Base-by-base conservation (phyloP, 2,329 filamentous ascomycete species). In the Penicillium sp. region DNA sequence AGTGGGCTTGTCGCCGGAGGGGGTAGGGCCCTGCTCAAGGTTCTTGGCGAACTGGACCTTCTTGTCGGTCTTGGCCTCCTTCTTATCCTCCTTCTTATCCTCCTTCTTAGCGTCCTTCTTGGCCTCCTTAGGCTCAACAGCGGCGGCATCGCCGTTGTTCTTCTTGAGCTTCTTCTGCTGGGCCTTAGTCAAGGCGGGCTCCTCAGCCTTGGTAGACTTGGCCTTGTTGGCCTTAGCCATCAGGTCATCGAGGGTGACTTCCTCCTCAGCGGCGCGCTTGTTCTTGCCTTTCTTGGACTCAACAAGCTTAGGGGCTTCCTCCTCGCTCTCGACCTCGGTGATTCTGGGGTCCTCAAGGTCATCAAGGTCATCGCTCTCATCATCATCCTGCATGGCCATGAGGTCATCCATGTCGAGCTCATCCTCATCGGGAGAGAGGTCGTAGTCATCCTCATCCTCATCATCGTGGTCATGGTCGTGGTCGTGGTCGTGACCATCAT, bases 31-130 rank as follows among this genome's bases (percentile, higher is more conserved):
- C 78, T 96, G 92, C 83, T 97, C 94, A 62, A 99, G 91, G 78
- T 97, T 93, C 85, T 97, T 97, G 73, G 94, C 93, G 76, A 99
- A 99, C 78, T 96, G 91, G 61, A 99, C 94, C 83, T 97, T 97
- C 86, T 97, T 97, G 77, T 90, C 89, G 57, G 82, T 80, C 82
- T 87, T 87, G 64, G 76, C 56, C 60, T 71, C 77, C 63, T 81
- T 83, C 47, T 52, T 67, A 86, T 96, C 97, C 77, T 90, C 37
- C 56, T 82, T 80, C 82, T 52, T 67, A 86, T 96, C 97, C 77
- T 90, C 37, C 56, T 82, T 80, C 82, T 87, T 87, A 63, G 75
- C 56, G 56, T 71, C 77, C 63, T 81, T 83, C 53, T 51, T 66
- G 23, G 37, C 81, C 60, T 85, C 80, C 75, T 87, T 86, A 66